phyloP scores from a whole-genome alignment of 2,329 filamentous ascomycete species.

The Eutypella sp. region DNA sequence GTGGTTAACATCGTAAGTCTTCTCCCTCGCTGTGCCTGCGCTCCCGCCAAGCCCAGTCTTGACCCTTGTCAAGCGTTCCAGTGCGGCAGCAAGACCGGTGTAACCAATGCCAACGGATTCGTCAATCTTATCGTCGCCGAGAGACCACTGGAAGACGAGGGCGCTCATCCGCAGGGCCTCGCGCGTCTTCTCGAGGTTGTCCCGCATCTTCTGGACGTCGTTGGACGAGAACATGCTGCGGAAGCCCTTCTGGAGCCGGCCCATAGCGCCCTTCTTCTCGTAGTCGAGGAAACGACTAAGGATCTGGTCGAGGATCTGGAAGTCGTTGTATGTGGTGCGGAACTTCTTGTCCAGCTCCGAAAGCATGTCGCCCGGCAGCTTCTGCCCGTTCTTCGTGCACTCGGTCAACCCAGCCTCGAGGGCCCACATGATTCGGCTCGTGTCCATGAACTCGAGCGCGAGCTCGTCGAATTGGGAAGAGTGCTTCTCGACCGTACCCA shows the following conservation, averaged over 20 bases:
- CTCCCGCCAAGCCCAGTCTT: slow-evolving; percentile 10
- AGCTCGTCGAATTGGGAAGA: slow-evolving; percentile 53
- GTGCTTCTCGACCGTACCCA: slow-evolving; percentile 50
- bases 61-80: slow-evolving; percentile 44
- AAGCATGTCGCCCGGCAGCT: slow-evolving; percentile 55
- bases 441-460: slow-evolving; percentile 62
- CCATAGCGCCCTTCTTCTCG: slow-evolving; percentile 56
- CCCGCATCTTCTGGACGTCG: slow-evolving; percentile 56
- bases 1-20: slow-evolving; percentile 17
- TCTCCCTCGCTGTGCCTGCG: slow-evolving; percentile 22
- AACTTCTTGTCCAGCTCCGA: slow-evolving; percentile 62
- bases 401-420: slow-evolving; percentile 62
- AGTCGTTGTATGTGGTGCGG: slow-evolving; percentile 54
- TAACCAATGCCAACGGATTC: slow-evolving; percentile 61
- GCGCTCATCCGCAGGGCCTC: slow-evolving; percentile 61
- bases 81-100: slow-evolving; percentile 59
- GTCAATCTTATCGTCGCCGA: slow-evolving; percentile 54
- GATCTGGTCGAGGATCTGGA: slow-evolving; percentile 59
- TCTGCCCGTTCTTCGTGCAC: slow-evolving; percentile 42
- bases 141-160: slow-evolving; percentile 60
- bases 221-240: slow-evolving; percentile 59
- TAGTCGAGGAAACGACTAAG: slow-evolving; percentile 57
- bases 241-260: slow-evolving; percentile 56
- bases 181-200: slow-evolving; percentile 51
- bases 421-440: slow-evolving; percentile 61